These are phyloP conservation scores for Dactylella cylindrospora DNA, from an alignment of 2,329 filamentous ascomycete genomes.

Conservation along the genomic window DNA sequence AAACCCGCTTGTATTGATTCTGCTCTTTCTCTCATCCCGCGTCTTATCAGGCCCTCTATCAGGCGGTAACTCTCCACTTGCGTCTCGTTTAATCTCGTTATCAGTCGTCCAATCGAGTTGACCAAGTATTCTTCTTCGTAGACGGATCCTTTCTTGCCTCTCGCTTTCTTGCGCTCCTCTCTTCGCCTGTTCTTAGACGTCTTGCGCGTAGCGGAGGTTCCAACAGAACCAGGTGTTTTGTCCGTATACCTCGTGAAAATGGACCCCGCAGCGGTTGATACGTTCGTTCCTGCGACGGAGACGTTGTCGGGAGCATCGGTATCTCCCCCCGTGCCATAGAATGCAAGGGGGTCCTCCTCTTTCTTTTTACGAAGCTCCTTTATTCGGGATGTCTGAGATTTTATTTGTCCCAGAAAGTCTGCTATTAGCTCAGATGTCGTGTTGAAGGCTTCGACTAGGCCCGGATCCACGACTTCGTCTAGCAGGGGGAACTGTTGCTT, in stretches of 20 bases:
- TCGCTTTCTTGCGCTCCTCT: conserved; percentile 91
- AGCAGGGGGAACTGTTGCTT: conserved; percentile 56
- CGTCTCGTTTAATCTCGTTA: conserved; percentile 75
- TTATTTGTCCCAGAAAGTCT: conserved; percentile 83
- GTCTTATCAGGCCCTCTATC: conserved; percentile 72
- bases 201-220: conserved; percentile 72
- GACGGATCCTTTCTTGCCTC: conserved; percentile 92
- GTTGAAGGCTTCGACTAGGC: conserved; percentile 76
- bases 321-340: conserved; percentile 54
- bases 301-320: conserved; percentile 85
- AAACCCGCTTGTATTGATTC: conserved; percentile 73
- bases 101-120: conserved; percentile 77
- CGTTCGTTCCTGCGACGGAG: conserved; percentile 80
- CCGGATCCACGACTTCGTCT: conserved; percentile 69
- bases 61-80: conserved; percentile 72
- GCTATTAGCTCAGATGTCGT: conserved; percentile 86
- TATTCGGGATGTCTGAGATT: conserved; percentile 82
- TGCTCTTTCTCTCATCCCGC: conserved; percentile 85
- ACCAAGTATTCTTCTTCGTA: conserved; percentile 98
- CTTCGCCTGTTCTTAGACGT: conserved; percentile 84
- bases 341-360: conserved; percentile 78
- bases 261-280: conserved; percentile 74
- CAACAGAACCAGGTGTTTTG: conserved; percentile 67
- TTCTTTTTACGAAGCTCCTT: conserved; percentile 79
- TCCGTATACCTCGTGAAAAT: conserved; percentile 92